Percentiles rank a stretch among this genome's conserved stretches.
phyloP scores from a whole-genome alignment of 306 rosid species.

The Calophaca sinica region DNA sequence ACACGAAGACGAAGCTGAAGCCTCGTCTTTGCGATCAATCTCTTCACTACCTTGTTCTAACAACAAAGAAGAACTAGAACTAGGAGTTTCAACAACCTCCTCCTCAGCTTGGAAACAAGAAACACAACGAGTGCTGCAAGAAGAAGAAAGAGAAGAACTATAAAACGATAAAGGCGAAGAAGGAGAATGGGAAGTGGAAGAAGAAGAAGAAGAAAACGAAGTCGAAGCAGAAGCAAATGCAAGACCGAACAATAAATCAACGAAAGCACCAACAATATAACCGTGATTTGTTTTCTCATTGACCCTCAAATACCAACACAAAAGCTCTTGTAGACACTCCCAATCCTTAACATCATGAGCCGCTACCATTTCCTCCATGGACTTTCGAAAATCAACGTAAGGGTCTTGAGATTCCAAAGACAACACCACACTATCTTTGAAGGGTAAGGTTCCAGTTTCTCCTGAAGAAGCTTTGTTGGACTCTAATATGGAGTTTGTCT shows the following conservation, averaged over 20 bases:
- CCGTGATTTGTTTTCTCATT: conserved; percentile 71
- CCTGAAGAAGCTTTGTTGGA: neutral
- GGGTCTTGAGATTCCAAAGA: conserved; percentile 85
- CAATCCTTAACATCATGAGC: conserved; percentile 73
- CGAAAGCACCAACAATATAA: conserved; percentile 77
- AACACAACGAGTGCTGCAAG: conserved; percentile 46
- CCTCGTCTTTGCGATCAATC: conserved; percentile 35
- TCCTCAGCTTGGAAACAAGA: conserved; percentile 63
- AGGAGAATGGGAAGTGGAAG: conserved; percentile 44
- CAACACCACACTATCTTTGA: conserved; percentile 67
- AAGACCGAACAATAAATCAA: conserved; percentile 72
- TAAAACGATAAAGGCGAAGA: conserved; percentile 64
- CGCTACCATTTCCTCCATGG: conserved; percentile 95
- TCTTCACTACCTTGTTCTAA: conserved; percentile 57
- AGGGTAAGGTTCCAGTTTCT: conserved; percentile 45
- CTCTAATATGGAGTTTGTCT: conserved; percentile 69
- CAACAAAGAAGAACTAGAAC: conserved; percentile 56
- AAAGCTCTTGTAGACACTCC: conserved; percentile 76
- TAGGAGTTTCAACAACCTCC: conserved; percentile 27
- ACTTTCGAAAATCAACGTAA: conserved; percentile 69
- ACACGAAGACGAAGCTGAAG: conserved; percentile 37
- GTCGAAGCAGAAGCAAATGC: conserved; percentile 34
- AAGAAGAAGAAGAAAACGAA: conserved; percentile 3
- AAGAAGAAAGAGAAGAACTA: conserved; percentile 59
- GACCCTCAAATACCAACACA: conserved; percentile 76